These are phyloP conservation scores for Xylariaceae sp. DNA, from an alignment of 2,329 filamentous ascomycete genomes.

Conservation along the genomic window DNA sequence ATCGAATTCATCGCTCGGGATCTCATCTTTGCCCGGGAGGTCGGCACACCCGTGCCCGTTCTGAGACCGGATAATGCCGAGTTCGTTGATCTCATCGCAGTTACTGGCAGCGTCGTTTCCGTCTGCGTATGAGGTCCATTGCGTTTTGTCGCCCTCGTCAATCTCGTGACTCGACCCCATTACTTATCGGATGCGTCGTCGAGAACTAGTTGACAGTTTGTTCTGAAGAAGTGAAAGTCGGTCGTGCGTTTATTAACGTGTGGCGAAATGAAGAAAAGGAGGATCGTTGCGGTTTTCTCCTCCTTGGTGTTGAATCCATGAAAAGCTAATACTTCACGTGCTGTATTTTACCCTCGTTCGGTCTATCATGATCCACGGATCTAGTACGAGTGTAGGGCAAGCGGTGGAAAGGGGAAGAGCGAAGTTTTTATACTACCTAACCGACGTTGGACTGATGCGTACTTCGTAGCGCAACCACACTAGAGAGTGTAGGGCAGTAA, in stretches of 20 bases:
- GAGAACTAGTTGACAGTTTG: not conserved
- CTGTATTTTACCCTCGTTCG: no score
- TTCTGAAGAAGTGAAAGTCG: not conserved
- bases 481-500: not conserved
- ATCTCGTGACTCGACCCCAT: slow-evolving; percentile 7
- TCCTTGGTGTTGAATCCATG: not conserved
- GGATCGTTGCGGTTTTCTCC: not conserved
- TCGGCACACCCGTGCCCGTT: slow-evolving; percentile 27
- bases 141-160: slow-evolving; percentile 1
- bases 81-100: slow-evolving; percentile 3
- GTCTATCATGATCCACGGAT: no score
- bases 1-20: slow-evolving; percentile 50
- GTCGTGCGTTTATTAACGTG: not conserved
- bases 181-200: not conserved
- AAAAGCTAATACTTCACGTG: not conserved
- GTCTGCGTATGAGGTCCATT: not conserved
- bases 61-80: slow-evolving; percentile 21
- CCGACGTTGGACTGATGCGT: no score
- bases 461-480: not conserved
- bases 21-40: slow-evolving; percentile 16
- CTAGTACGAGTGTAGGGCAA: no score
- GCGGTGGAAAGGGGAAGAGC: not conserved
- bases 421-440: not conserved
- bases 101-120: slow-evolving; percentile 4
- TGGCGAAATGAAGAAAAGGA: not conserved